Evolutionary conservation across 306 rosid species (phyloP).

Genomic region (Quercus wislizeni): DNA sequence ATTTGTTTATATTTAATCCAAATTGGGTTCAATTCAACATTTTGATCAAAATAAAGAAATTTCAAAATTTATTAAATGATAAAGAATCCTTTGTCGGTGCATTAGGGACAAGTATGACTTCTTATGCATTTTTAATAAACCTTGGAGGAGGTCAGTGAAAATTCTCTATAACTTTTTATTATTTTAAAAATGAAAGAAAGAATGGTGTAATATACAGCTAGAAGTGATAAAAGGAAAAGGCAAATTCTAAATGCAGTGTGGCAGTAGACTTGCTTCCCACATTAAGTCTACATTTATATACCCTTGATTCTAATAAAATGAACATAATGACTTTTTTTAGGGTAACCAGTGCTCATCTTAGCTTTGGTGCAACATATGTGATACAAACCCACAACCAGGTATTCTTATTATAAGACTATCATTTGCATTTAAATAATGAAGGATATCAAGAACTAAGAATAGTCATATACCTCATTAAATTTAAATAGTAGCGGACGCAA

Average conservation of each 20-base stretch:
- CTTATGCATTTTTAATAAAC: not conserved
- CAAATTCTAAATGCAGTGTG: not conserved
- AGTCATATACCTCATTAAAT: conserved; percentile 69
- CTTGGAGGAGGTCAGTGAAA: not conserved
- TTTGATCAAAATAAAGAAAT: not conserved
- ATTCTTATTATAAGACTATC: not conserved
- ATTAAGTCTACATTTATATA: not conserved
- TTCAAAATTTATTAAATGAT: not conserved
- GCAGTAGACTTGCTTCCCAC: not conserved
- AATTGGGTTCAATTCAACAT: not conserved
- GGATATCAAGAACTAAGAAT: conserved; percentile 2
- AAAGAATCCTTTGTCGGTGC: not conserved
- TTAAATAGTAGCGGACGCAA: conserved; percentile 68
- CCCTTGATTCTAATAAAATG: not conserved
- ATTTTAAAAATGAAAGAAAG: too few species aligned
- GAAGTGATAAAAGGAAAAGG: not conserved
- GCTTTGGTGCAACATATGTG: not conserved
- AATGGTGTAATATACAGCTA: not conserved
- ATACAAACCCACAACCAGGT: not conserved
- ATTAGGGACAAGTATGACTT: not conserved
- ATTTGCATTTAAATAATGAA: conserved; percentile 3
- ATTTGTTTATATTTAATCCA: not conserved
- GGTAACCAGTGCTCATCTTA: not conserved
- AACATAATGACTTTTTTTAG: not conserved
- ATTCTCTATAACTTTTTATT: not conserved